Evolutionary conservation across 1,284 basidiomycete species (phyloP).

Genomic region (Microbotryum saponariae): DNA sequence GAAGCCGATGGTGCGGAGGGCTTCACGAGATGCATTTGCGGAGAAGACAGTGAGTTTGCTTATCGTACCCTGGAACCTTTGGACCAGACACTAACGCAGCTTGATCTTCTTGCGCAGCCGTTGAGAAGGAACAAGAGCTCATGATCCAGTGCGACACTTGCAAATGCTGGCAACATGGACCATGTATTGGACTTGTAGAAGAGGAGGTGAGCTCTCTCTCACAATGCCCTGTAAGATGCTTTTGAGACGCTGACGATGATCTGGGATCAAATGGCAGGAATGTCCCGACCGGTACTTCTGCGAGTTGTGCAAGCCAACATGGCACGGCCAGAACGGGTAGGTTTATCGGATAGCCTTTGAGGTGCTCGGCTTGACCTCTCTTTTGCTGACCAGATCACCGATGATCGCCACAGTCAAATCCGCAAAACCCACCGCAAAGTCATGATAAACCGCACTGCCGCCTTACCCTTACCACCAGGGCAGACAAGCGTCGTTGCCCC

Average conservation of each 20-base stretch:
- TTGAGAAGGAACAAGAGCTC: conserved; percentile 52
- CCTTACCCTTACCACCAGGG: conserved; percentile 4
- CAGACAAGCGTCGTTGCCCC: conserved; percentile 2
- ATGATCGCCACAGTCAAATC: conserved; percentile 11
- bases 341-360: conserved; percentile 47
- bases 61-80: neutral
- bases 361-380: neutral
- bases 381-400: no score
- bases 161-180: conserved; percentile 96
- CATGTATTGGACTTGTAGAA: conserved; percentile 86
- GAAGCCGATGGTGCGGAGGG: conserved; percentile 62
- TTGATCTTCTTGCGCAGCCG: conserved; percentile 48
- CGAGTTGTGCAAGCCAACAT: conserved; percentile 72
- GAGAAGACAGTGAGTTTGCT: conserved; percentile 63
- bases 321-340: conserved; percentile 29
- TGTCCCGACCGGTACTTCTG: conserved; percentile 63
- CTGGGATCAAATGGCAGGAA: conserved; percentile 21
- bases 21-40: conserved; percentile 90
- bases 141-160: conserved; percentile 98
- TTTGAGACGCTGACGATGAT: no score
- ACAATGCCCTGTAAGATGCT: no score
- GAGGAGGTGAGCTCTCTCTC: conserved; percentile 51
- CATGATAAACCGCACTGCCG: conserved; percentile 3
- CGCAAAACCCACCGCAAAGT: conserved; percentile 29
- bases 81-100: neutral